Evolutionary conservation across 2,329 filamentous ascomycete species (phyloP), one percentile per base, ranked within the genome.

Genomic region (Saccharata proteae): DNA sequence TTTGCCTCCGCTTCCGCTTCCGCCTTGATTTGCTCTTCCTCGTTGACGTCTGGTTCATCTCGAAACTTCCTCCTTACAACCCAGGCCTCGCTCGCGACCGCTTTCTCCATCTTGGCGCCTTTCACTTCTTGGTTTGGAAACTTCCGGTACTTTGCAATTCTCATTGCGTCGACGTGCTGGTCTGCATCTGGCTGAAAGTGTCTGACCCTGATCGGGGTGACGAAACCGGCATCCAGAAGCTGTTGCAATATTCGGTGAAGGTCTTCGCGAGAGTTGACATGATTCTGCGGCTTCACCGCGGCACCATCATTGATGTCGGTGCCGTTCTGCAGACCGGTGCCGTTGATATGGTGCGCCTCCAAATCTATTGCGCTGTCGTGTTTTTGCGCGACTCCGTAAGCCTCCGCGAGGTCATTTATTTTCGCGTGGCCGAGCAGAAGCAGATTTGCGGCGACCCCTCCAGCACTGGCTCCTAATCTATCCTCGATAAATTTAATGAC

Each of bases 371-470:
- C 48, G 9, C 50, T 45, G 39, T 49, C 46, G 25, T 51, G 51
- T 35, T 58, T 47, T 5, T 48, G 43, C 9, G 39, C 28, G n/a
- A 58, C 51, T 30, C 59, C 58, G 41, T 77, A 80, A 12, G 75
- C 72, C 21, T 76, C 70, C n/a, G 67, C 65, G 25, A 88, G 62
- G 43, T 85, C 77, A 24, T 66, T 69, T 19, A 86, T 65, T 48
- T 72, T 75, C 17, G 79, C 78, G 57, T 90, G 80, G 2, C 88
- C 88, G 12, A 86, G 66, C 34, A 77, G 67, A 38, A 93, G 61
- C 24, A 94, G 61, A 17, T 77, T 79, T 43, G 81, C 74, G 37
- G 90, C 69, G 22, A 94, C 65, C 38, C 77, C 73, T 35, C 75
- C 73, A 17, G 84, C 84, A 39, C 75, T 69, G n/a, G 66, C 61